phyloP scores from a whole-genome alignment of 495 filamentous ascomycete species.

The Sporormia fimetaria region DNA sequence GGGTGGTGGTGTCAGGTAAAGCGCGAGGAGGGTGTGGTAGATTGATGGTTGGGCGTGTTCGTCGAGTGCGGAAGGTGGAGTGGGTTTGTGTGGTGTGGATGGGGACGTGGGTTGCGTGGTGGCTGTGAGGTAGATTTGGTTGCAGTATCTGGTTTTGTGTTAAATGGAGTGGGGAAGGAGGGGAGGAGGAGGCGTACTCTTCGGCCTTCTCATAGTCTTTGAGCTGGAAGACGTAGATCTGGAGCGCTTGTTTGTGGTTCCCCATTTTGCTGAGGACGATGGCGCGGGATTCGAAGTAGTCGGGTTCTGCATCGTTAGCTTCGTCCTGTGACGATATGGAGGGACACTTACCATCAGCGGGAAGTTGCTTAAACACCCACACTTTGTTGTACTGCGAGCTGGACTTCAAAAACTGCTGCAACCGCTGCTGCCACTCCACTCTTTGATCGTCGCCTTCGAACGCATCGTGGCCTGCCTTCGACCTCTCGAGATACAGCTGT shows the following conservation, averaged over 20 bases:
- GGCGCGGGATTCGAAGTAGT: constrained; percentile 82
- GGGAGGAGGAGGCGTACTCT: constrained; percentile 47
- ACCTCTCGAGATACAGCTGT: constrained; percentile 57
- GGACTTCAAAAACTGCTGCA: constrained; percentile 62
- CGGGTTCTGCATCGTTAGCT: constrained; percentile 46
- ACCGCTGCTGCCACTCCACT: constrained; percentile 46
- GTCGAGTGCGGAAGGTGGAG: constrained; percentile 30
- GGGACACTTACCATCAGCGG: constrained; percentile 55
- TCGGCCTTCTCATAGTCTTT: constrained; percentile 81
- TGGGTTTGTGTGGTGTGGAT: constrained; percentile 19
- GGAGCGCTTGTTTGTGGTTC: constrained; percentile 82
- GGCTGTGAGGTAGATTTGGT: constrained; percentile 58
- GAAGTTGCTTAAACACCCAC: constrained; percentile 61
- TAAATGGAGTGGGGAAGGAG: not conserved
- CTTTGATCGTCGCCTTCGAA: constrained; percentile 42
- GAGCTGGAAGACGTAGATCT: constrained; percentile 94
- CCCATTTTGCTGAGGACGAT: constrained; percentile 93
- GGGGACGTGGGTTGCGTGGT: constrained; percentile 21
- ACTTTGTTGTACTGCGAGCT: constrained; percentile 71
- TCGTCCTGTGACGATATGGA: constrained; percentile 21
- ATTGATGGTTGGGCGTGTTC: constrained; percentile 58
- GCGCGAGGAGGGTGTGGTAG: constrained; percentile 77
- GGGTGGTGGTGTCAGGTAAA: constrained; percentile 77
- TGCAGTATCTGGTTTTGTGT: constrained; percentile 60
- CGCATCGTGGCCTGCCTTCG: constrained; percentile 36